These are phyloP conservation scores for Hysterium pulicare DNA, from an alignment of 2,329 filamentous ascomycete species.

Conservation along the genomic window DNA sequence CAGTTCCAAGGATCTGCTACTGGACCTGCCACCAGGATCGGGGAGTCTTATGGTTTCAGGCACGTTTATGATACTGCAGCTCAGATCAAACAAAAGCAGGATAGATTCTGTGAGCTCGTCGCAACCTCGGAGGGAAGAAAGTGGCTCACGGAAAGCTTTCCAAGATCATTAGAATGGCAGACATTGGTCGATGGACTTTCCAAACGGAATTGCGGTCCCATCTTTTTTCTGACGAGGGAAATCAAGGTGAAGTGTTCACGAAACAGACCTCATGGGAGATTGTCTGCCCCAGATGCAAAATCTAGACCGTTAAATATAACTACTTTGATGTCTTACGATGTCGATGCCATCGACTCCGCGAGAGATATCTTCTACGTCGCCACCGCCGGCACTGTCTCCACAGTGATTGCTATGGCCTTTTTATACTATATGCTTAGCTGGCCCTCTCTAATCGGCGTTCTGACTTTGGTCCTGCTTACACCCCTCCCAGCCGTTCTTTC, in stretches of 20 bases:
- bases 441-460: constrained; percentile 53
- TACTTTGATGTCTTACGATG: constrained; percentile 58
- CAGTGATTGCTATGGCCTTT: constrained; percentile 48
- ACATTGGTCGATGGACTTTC: not conserved
- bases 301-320: constrained; percentile 44
- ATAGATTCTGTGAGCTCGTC: not conserved
- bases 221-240: not conserved
- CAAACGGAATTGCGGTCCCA: not conserved
- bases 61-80: not conserved
- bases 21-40: not conserved
- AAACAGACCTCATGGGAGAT: not conserved
- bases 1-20: not conserved
- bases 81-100: not conserved
- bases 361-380: constrained; percentile 51
- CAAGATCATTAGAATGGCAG: not conserved
- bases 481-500: constrained; percentile 53
- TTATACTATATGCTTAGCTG: constrained; percentile 57
- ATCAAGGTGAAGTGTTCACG: not conserved
- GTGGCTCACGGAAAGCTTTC: not conserved
- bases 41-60: not conserved
- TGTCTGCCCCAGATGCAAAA: not conserved
- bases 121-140: not conserved
- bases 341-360: constrained; percentile 53
- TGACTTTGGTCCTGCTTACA: constrained; percentile 46
- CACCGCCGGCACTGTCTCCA: constrained; percentile 48